Conservation (phyloP, 305 asterid species). For the Fraxinus angustifolia region DNA sequence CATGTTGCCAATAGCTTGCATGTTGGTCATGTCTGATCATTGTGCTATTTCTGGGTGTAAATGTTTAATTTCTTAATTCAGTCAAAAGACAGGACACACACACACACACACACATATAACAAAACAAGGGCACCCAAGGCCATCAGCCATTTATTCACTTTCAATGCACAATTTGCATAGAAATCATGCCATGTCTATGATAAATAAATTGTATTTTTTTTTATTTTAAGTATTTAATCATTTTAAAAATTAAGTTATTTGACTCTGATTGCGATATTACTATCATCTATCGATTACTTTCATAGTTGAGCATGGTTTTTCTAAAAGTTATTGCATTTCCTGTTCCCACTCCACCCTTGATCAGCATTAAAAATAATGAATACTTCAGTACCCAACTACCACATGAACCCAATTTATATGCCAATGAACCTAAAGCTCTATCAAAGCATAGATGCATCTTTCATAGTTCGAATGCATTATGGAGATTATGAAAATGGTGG, state of each 20-base stretch:
- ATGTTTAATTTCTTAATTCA: background rate
- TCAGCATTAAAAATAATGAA: background rate
- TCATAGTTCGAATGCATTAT: background rate
- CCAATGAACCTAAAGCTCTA: background rate
- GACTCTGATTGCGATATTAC: background rate
- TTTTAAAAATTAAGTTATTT: background rate
- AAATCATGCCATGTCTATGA: background rate
- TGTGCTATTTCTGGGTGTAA: background rate
- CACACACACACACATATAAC: no score
- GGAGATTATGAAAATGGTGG: background rate
- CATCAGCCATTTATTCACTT: background rate
- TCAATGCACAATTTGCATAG: background rate
- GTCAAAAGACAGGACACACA: background rate
- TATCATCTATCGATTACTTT: background rate
- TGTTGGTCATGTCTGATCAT: background rate
- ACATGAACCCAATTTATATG: background rate
- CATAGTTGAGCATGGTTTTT: background rate
- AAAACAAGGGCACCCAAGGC: background rate
- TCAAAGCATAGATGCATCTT: background rate
- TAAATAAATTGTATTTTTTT: background rate
- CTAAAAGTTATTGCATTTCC: background rate
- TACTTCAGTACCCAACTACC: background rate
- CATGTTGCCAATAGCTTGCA: background rate
- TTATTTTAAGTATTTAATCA: background rate
- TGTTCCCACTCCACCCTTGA: background rate